phyloP scores from a whole-genome alignment of 1,284 basidiomycete species.

The Mycena sp. region DNA sequence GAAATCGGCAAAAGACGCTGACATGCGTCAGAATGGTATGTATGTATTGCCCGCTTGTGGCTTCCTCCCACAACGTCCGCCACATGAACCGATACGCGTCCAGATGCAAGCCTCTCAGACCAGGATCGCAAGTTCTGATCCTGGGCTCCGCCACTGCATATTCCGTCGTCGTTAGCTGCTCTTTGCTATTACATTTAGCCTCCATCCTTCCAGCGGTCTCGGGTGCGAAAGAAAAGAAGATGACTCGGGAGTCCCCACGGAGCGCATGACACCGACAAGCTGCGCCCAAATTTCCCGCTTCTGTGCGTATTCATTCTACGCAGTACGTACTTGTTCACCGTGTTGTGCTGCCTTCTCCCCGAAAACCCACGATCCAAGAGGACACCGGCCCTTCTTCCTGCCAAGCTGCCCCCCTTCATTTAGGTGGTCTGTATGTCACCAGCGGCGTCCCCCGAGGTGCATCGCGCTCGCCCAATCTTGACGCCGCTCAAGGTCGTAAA shows the following conservation, averaged over 20 bases:
- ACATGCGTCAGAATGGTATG: no score
- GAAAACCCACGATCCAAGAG: constrained; percentile 30
- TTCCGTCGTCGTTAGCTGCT: neutral
- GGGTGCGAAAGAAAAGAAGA: neutral
- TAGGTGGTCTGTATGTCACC: constrained; percentile 18
- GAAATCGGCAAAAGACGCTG: no score
- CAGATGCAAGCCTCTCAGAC: no score
- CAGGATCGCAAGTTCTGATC: no score
- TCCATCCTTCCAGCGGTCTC: no score
- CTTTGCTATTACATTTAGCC: neutral
- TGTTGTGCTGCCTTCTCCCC: neutral
- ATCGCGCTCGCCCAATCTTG: constrained; percentile 3
- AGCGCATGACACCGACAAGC: no score
- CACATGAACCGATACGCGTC: no score
- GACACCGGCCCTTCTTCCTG: constrained; percentile 17
- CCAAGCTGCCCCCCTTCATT: constrained; percentile 12
- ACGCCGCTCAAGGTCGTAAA: constrained; percentile 1
- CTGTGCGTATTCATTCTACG: neutral
- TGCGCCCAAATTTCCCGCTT: neutral
- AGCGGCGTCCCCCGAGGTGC: neutral
- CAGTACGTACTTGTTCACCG: neutral
- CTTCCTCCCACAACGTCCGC: no score
- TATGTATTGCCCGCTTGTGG: no score
- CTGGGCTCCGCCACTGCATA: no score
- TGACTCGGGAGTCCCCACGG: neutral